phyloP scores from a whole-genome alignment of 1,284 basidiomycete species.

The Cutaneotrichosporon sp. region DNA sequence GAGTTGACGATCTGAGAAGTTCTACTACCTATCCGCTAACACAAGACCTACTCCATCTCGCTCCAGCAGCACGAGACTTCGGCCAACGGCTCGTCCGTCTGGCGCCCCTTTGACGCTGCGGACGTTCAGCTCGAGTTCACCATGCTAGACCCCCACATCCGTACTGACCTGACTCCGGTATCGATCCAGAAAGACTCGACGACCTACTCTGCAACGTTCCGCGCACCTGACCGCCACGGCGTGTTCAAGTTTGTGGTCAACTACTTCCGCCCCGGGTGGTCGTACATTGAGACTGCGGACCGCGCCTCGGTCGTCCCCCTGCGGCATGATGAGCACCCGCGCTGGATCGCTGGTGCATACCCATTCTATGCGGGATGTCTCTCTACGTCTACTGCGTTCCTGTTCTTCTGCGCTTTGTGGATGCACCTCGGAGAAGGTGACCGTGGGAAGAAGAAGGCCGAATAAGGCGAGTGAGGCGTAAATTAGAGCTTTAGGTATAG shows the following conservation, averaged over 20 bases:
- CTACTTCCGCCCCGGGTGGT: slow-evolving; percentile 78
- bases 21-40: too few relatives aligned
- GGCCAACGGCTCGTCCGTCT: slow-evolving; percentile 46
- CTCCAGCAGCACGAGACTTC: slow-evolving; percentile 39
- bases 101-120: slow-evolving; percentile 66
- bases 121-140: slow-evolving; percentile 91
- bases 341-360: slow-evolving; percentile 89
- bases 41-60: slow-evolving; percentile 68
- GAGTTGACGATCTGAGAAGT: too few relatives aligned
- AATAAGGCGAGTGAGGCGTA: slow-evolving; percentile 19
- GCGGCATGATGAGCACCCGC: slow-evolving; percentile 87
- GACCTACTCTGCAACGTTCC: slow-evolving; percentile 72
- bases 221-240: slow-evolving; percentile 88
- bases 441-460: slow-evolving; percentile 45
- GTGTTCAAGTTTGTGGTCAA: slow-evolving; percentile 94
- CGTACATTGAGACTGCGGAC: slow-evolving; percentile 65
- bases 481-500: background rate
- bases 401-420: slow-evolving; percentile 80
- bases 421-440: slow-evolving; percentile 58
- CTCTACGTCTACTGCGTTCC: slow-evolving; percentile 75
- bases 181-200: slow-evolving; percentile 17
- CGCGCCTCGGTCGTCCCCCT: slow-evolving; percentile 86
- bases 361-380: slow-evolving; percentile 89
- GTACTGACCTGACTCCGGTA: slow-evolving; percentile 61
- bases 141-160: slow-evolving; percentile 94